These are phyloP conservation scores for Heliamphora pulchella DNA, from an alignment of 179 eudicot genomes.

Conservation along the genomic window DNA sequence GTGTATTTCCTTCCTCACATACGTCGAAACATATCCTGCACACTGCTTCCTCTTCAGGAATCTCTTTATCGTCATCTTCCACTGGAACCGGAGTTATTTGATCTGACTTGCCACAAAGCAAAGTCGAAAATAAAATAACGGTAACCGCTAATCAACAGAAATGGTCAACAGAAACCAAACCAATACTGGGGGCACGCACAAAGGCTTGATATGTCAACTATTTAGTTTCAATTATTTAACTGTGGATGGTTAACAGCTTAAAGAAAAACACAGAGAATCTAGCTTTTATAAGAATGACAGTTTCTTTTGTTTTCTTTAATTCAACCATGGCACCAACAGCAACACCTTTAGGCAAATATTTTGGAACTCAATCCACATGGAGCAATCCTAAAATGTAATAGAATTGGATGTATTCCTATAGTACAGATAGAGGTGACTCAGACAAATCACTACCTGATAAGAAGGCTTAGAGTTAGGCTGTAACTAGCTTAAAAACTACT, in stretches of 20 bases:
- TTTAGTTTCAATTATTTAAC: background rate
- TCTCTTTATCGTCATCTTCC: conserved; percentile 63
- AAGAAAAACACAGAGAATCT: background rate
- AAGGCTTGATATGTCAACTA: background rate
- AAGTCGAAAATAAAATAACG: background rate
- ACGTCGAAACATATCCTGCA: conserved; percentile 83
- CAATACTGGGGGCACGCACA: background rate
- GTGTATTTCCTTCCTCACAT: conserved; percentile 72
- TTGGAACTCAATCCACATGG: background rate
- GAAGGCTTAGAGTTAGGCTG: too few relatives aligned
- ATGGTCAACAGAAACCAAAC: background rate
- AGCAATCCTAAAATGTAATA: background rate
- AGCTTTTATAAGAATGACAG: background rate
- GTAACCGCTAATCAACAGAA: background rate
- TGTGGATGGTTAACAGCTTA: background rate
- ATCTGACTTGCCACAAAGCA: conserved; percentile 28
- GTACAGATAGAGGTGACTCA: background rate
- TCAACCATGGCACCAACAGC: background rate
- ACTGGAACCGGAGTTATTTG: conserved; percentile 37
- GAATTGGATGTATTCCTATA: background rate
- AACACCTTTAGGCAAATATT: background rate
- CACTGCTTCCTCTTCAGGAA: conserved; percentile 81
- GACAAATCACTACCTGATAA: background rate
- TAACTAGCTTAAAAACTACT: too few relatives aligned
- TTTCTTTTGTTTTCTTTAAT: background rate